Percentiles rank a stretch among this genome's conserved stretches.
Conservation (phyloP, 2,329 filamentous ascomycete species). For the Alternaria sp. region DNA sequence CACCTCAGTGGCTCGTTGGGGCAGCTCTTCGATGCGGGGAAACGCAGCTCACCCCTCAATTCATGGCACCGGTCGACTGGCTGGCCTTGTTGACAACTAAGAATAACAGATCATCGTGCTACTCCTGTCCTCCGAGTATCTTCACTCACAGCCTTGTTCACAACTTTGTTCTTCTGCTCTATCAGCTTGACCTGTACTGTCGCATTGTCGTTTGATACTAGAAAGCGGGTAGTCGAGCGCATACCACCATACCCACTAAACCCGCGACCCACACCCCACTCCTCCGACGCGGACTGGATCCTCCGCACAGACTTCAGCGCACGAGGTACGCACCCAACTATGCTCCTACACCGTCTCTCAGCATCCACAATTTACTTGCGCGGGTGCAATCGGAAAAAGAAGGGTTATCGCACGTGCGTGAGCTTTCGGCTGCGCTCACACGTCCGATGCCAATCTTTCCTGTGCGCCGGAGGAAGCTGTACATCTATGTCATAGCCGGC, state of each 20-base stretch:
- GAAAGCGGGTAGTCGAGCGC: constrained; percentile 5
- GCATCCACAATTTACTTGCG: constrained; percentile 6
- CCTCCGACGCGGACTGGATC: constrained; percentile 14
- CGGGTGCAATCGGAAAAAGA: constrained; percentile 20
- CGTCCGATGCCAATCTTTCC: constrained; percentile 14
- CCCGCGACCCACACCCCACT: constrained; percentile 22
- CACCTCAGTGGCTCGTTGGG: constrained; percentile 26
- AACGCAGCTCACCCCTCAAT: constrained; percentile 34
- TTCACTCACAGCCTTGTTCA: constrained; percentile 8
- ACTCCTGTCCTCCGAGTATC: constrained; percentile 10
- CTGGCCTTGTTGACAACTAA: constrained; percentile 18
- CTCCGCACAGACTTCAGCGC: constrained; percentile 17
- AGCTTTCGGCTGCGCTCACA: constrained; percentile 6
- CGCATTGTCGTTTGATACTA: constrained; percentile 6
- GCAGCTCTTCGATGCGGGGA: constrained; percentile 37
- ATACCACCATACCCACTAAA: constrained; percentile 15
- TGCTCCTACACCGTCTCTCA: constrained; percentile 13
- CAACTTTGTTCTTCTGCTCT: constrained; percentile 18
- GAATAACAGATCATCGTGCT: constrained; percentile 6
- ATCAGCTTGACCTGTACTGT: constrained; percentile 1
- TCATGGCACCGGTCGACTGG: constrained; percentile 30
- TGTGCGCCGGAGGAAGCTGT: constrained; percentile 20
- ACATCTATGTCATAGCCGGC: constrained; percentile 32
- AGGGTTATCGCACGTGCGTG: constrained; percentile 16
- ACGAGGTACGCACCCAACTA: constrained; percentile 18